These are phyloP conservation scores for Colletotrichum chrysophilum DNA, from an alignment of 2,329 filamentous ascomycete genomes.

Conservation along the genomic window DNA sequence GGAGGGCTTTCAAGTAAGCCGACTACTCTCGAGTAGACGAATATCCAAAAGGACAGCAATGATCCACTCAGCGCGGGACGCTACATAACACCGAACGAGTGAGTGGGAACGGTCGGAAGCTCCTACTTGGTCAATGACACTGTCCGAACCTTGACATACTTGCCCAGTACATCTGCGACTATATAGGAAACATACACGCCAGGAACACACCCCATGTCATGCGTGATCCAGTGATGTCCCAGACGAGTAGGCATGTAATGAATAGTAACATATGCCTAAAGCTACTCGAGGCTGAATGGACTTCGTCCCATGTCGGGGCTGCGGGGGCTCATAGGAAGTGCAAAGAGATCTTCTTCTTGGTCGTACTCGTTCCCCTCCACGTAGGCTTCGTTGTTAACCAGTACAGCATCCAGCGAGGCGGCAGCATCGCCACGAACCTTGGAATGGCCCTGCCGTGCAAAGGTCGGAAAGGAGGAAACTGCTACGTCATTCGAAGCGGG, in stretches of 20 bases:
- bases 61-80: background rate
- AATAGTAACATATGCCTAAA: background rate
- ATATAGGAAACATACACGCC: background rate
- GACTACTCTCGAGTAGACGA: background rate
- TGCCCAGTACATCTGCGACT: background rate
- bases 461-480: constrained; percentile 39
- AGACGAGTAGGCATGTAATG: background rate
- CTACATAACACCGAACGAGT: background rate
- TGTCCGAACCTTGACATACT: background rate
- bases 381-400: constrained; percentile 35
- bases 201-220: background rate
- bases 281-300: constrained; percentile 68
- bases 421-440: constrained; percentile 24
- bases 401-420: constrained; percentile 44
- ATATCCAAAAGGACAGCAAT: background rate
- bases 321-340: constrained; percentile 83
- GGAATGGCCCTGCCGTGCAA: constrained; percentile 21
- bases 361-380: constrained; percentile 46
- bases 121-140: background rate
- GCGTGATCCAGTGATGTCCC: background rate
- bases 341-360: constrained; percentile 83
- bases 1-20: background rate
- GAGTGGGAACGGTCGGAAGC: background rate
- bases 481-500: constrained; percentile 37
- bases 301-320: constrained; percentile 86